Conservation (phyloP, 148 eudicot genomes). For the Cornus florida region DNA sequence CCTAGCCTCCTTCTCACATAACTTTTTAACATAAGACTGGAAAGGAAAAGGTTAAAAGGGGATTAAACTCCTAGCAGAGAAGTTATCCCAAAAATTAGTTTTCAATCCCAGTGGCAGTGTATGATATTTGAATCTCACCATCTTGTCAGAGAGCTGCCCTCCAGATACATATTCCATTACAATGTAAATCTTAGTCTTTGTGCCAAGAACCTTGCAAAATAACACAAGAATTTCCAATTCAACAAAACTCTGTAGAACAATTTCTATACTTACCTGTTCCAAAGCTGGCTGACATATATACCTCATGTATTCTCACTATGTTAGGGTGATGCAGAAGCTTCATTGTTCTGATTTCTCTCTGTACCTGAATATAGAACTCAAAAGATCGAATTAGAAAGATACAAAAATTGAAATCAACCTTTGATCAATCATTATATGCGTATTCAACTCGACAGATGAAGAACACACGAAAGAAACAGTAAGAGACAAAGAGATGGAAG, state of each 20-base stretch:
- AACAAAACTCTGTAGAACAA: neutral
- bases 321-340: slow-evolving; percentile 59
- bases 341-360: slow-evolving; percentile 57
- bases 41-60: neutral
- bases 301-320: slow-evolving; percentile 54
- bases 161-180: slow-evolving; percentile 59
- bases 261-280: neutral
- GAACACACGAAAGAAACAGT: too few relatives aligned
- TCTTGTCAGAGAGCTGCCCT: slow-evolving; percentile 53
- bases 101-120: neutral
- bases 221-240: neutral
- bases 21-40: slow-evolving; percentile 36
- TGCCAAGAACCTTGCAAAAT: slow-evolving; percentile 42
- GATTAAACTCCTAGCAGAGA: neutral
- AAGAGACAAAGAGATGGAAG: neutral
- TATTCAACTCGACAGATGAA: too few relatives aligned
- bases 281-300: neutral
- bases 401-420: neutral
- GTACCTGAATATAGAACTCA: slow-evolving; percentile 27
- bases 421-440: neutral
- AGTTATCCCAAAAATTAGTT: neutral
- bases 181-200: slow-evolving; percentile 57
- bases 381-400: neutral
- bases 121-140: slow-evolving; percentile 29
- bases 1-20: slow-evolving; percentile 42